Percentiles rank a stretch among this genome's conserved stretches.
phyloP scores from a whole-genome alignment of 257 asterid genomes.

The Salvia rosmarinus region DNA sequence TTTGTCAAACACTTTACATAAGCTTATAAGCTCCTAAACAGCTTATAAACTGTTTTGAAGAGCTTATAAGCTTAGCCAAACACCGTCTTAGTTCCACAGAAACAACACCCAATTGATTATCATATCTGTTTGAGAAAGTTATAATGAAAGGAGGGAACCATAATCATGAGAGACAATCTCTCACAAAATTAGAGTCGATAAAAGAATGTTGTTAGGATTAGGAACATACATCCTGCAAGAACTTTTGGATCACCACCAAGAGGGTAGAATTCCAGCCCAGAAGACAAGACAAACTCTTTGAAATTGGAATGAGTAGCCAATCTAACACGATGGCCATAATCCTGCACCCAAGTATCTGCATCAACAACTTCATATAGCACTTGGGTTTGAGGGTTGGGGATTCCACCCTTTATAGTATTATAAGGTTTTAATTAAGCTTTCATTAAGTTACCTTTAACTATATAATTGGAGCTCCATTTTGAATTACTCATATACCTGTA shows the following conservation, averaged over 20 bases:
- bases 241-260: slow-evolving; percentile 98
- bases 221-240: slow-evolving; percentile 89
- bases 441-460: background rate
- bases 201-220: slow-evolving; percentile 22
- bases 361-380: slow-evolving; percentile 42
- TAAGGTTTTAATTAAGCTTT: background rate
- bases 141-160: slow-evolving; percentile 25
- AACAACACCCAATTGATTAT: background rate
- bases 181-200: slow-evolving; percentile 15
- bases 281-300: slow-evolving; percentile 89
- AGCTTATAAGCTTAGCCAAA: too few relatives aligned
- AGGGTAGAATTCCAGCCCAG: slow-evolving; percentile 97
- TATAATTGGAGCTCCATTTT: background rate
- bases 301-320: slow-evolving; percentile 97
- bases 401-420: background rate
- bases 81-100: background rate
- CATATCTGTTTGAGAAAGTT: background rate
- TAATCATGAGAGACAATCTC: slow-evolving; percentile 19
- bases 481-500: slow-evolving; percentile 56
- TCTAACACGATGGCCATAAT: slow-evolving; percentile 93
- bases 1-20: too few relatives aligned
- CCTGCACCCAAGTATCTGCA: slow-evolving; percentile 63
- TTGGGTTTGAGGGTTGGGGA: background rate
- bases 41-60: too few relatives aligned
- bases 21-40: too few relatives aligned